Evolutionary conservation across 2,329 filamentous ascomycete species (phyloP), one percentile per base, ranked within the genome.

Genomic region (Dothideomycetidae sp.): DNA sequence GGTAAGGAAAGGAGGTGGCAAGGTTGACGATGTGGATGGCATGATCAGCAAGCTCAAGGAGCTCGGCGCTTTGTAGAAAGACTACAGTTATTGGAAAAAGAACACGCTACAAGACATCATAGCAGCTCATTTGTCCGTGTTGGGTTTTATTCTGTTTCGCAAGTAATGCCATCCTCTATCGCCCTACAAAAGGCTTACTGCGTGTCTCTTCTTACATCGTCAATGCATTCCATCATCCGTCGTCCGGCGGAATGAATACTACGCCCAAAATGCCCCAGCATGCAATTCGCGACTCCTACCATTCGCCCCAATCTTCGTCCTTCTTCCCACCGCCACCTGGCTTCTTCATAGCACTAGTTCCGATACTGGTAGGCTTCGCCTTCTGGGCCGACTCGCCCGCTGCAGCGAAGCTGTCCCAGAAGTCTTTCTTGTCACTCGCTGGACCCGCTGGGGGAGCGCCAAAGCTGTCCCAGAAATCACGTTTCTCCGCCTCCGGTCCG

Each of bases 1-100:
- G 35, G 67, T 81, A 45, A 73, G 90, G 60, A 76, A 93, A 64
- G 90, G 90, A 29, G 90, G 90, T 51, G 85, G 84, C 49, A 98
- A 96, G 75, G 90, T 98, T 13, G 85, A 93, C 55, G 81, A 94
- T 66, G 90, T 98, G 14, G 85, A 92, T 60, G 85, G 86, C n/a
- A 73, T 98, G 61, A 77, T 98, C 52, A 62, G 71, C 41, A 94
- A 90, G 71, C 67, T 98, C 55, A 96, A 96, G 73, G 88, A 98
- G 67, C 66, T 98, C 47, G 90, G 90, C 49, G 90, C 86, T 46
- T 64, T 94, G 62, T 93, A 73, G 48, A 37, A n/a, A n/a, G n/a
- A n/a, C n/a, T n/a, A n/a, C n/a, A n/a, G n/a, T n/a, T n/a, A n/a
- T n/a, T n/a, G n/a, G n/a, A n/a, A n/a, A n/a, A n/a, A n/a, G n/a